Base-by-base conservation (phyloP, 108 stramenopile species). In the Discostella pseudostelligera region DNA sequence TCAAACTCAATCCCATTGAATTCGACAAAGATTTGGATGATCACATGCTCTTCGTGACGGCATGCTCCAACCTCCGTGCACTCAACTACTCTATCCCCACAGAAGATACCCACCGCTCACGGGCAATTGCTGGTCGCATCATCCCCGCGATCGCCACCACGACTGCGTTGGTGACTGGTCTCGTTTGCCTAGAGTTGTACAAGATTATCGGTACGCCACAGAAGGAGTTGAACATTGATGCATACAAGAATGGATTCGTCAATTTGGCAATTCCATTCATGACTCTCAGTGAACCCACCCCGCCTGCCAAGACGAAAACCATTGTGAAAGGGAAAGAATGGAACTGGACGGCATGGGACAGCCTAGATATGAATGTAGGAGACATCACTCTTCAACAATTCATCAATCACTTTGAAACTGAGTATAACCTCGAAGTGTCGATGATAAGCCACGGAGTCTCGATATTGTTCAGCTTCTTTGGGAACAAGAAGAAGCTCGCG, bases 111-210 rank as follows among this genome's bases (percentile, higher is more conserved):
- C 96, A 99, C 82, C 89, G 94, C 16, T 94, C 96, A 8, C 85
- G 97, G 56, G 93, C 90, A n/a, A 98, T 99, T 78, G 98, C 98
- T 9, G 98, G 98, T 42, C 62, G 75, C 62, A 99, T 99, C 76
- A 99, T 98, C 64, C 98, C 98, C 12, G 98, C 98, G 24, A 99
- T 99, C 79, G 96, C 98, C 42, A 99, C 98, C 16, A 99, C 97
- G 16, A 99, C 98, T 11, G 97, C 98, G 5, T 79, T 99, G 65
- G 98, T 98, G 54, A 96, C 98, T 0, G 98, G 98, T 40, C 72
- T 97, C 39, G 85, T 98, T 64, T 97, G 97, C 63, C 79, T 99
- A 28, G 98, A 99, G 67, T 74, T 99, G 39, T 95, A 94, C 87
- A 99, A 99, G 87, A 70, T 99, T 42, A 76, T 98, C 56, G 90